Evolutionary conservation across 164 flowering plant genomes (phyloP), one percentile per base, ranked within the genome.

Genomic region (Amborella trichopoda): DNA sequence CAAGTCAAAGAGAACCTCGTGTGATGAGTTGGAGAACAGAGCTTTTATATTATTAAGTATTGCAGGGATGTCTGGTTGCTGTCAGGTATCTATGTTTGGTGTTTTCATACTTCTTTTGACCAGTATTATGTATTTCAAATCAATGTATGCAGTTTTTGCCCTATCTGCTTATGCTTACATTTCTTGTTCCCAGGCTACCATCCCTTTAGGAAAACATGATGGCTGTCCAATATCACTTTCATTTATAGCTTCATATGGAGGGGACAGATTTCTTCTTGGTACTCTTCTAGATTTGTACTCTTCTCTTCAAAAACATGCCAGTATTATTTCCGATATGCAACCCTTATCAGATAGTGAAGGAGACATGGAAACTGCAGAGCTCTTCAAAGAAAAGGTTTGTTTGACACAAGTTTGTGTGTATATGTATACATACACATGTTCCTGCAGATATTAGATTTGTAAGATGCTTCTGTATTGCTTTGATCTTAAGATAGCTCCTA

Each of bases 31-130:
- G 55, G 69, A 61, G 45, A 78, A 77, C 50, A 69, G 83, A 63
- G 64, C 79, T 38, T 68, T 64, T 55, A 68, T 73, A 37, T 32
- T 87, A 24, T 52, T 71, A 33, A 77, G 98, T 74, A 75, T 91
- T 47, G 78, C 85, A 14, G 76, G 76, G 62, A 80, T 87, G 85
- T 81, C 98, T 51, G 96, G 98, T 3, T 82, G 98, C 63, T 90
- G 98, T 68, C 89, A 90, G 94, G 97, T 86, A 64, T 37, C n/a
- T 37, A 40, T 23, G 38, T 30, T n/a, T 14, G 28, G 9, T n/a
- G n/a, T n/a, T n/a, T n/a, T n/a, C n/a, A n/a, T n/a, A n/a, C n/a
- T n/a, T n/a, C n/a, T n/a, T 3, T 48, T 17, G 16, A 11, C 10
- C 28, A 8, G 20, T 23, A 2, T 14, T 16, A 20, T 26, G 14